Base-by-base conservation (phyloP, 306 rosid species). In the Dicorynia guianensis region DNA sequence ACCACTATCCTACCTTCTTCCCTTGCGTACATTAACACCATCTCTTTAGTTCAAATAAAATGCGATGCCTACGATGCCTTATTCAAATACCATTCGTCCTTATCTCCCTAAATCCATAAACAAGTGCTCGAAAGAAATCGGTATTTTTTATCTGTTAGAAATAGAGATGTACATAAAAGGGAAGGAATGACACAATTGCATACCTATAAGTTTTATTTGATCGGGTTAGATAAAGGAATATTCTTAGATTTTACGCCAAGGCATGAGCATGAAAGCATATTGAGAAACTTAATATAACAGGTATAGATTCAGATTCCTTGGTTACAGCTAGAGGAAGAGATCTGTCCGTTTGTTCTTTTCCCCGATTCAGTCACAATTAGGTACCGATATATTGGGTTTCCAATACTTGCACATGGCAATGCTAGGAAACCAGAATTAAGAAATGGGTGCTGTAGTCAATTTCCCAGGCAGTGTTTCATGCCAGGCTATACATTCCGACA, bases 231-330 rank as follows among this genome's bases (percentile, higher is more conserved):
- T 2, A 74, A 50, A 65, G 25, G 53, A 77, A 42, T 25, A 91
- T 88, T 83, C 96, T 85, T 88, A 48, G 80, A 87, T 82, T 88
- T 80, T 81, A 63, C 52, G 76, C 7, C 76, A 87, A 82, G 91
- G 71, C 82, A 83, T 39, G 67, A 74, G 36, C 11, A 40, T 5
- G 7, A 20, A 59, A 59, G 71, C 40, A 49, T 66, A 80, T 69
- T 48, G 71, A 43, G 71, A 66, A 72, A 62, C 69, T n/a, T 42
- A 75, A 50, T 76, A 71, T 84, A 68, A 30, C 56, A 68, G 47
- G 82, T 46, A 80, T 2, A 25, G 1, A 25, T 25, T 25, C 30
- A 19, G 34, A 58, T 61, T 84, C 91, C 80, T 90, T 82, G 76
- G 59, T 74, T 67, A 19, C 72, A 71, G 56, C 15, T 34, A 34